Evolutionary conservation across 257 asterid species (phyloP).

Genomic region (Plectranthus barbatus): DNA sequence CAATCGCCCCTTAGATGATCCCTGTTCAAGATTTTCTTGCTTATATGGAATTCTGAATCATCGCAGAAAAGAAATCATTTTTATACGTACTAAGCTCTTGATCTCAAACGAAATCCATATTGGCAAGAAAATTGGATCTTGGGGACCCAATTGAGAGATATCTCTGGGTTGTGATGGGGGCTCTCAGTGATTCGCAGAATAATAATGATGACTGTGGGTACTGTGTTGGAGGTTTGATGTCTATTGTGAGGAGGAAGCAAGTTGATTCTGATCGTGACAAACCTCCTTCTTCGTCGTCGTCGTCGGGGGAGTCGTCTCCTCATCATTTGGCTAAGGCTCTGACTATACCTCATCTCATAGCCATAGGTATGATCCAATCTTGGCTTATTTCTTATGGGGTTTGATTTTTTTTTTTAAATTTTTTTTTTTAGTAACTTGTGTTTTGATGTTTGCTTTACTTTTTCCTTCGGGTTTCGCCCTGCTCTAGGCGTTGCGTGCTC

Average conservation of each 20-base stretch:
- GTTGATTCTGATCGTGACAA: constrained; percentile 60
- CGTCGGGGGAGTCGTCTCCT: constrained; percentile 30
- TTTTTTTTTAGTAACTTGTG: neutral
- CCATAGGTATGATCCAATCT: constrained; percentile 41
- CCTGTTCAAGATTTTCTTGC: constrained; percentile 17
- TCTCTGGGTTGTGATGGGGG: constrained; percentile 30
- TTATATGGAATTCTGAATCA: constrained; percentile 7
- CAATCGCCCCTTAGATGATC: constrained; percentile 6
- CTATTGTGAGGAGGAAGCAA: constrained; percentile 79
- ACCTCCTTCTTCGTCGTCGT: constrained; percentile 33
- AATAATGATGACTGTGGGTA: constrained; percentile 32
- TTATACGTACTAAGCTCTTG: no score
- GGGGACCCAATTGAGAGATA: constrained; percentile 10
- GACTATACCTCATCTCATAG: constrained; percentile 74
- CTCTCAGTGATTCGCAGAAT: constrained; percentile 30
- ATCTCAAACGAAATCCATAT: neutral
- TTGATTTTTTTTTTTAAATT: neutral
- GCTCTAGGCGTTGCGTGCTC: neutral
- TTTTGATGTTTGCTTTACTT: neutral
- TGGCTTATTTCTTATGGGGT: no score
- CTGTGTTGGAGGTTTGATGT: constrained; percentile 38
- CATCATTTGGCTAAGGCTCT: constrained; percentile 62
- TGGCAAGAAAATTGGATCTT: constrained; percentile 20
- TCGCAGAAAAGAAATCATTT: neutral
- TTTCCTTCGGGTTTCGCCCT: neutral